These are phyloP conservation scores for Ogataea naganishii DNA, from an alignment of 805 yeast genomes.

Conservation along the genomic window DNA sequence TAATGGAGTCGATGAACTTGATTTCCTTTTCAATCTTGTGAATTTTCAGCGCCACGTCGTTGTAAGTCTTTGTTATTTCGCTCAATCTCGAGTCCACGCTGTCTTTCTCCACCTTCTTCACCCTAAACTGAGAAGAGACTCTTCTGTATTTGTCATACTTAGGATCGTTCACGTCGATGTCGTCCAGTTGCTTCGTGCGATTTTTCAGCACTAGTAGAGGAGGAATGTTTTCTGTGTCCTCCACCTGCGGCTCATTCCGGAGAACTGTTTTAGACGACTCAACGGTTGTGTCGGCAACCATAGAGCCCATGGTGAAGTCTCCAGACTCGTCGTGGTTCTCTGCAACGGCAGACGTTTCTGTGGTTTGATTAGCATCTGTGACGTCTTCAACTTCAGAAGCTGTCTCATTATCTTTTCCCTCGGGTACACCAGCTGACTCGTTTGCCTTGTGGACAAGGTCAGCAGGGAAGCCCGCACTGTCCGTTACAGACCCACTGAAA, in stretches of 20 bases:
- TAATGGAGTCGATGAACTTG: constrained; percentile 18
- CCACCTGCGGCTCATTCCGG: neutral
- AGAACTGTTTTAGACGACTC: constrained; percentile 9
- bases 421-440: neutral
- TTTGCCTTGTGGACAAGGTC: constrained; percentile 3
- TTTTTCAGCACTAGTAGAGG: constrained; percentile 11
- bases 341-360: too few species aligned
- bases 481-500: constrained; percentile 22
- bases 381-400: neutral
- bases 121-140: constrained; percentile 18
- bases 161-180: constrained; percentile 7
- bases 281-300: constrained; percentile 13
- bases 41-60: constrained; percentile 12
- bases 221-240: constrained; percentile 5
- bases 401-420: constrained; percentile 1
- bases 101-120: constrained; percentile 9
- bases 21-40: constrained; percentile 22
- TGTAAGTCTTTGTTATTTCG: constrained; percentile 9
- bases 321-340: too few species aligned
- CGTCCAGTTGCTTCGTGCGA: too few species aligned
- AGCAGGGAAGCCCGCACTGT: constrained; percentile 21
- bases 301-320: constrained; percentile 12
- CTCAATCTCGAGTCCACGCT: constrained; percentile 10
- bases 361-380: neutral
- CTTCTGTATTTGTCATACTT: constrained; percentile 12